Evolutionary conservation across 2,329 filamentous ascomycete species (phyloP).

Genomic region (Trichophyton rubrum): DNA sequence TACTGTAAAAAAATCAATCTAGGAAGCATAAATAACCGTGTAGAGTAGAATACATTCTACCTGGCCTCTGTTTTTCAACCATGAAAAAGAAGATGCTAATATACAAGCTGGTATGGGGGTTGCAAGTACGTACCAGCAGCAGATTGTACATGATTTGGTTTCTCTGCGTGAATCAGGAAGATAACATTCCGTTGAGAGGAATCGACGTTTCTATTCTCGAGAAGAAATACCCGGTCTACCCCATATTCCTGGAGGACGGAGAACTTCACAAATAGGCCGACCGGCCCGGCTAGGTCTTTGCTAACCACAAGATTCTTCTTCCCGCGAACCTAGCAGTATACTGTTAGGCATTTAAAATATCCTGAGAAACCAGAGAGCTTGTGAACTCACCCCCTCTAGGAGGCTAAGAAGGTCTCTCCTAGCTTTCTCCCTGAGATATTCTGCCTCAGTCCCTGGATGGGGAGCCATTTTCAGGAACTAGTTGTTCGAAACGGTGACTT

Average conservation of each 20-base stretch:
- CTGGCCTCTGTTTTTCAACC: constrained; percentile 36
- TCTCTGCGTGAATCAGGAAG: constrained; percentile 85
- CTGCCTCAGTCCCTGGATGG: constrained; percentile 33
- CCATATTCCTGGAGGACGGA: constrained; percentile 93
- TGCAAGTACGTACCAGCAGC: constrained; percentile 63
- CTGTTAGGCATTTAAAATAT: neutral
- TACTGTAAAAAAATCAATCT: constrained; percentile 23
- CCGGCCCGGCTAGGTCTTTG: constrained; percentile 72
- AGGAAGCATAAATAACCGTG: constrained; percentile 47
- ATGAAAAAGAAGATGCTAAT: constrained; percentile 14
- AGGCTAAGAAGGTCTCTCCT: constrained; percentile 81
- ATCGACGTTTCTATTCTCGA: constrained; percentile 92
- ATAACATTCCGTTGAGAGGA: constrained; percentile 89
- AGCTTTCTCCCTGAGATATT: constrained; percentile 43
- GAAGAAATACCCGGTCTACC: constrained; percentile 91
- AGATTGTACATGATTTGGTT: constrained; percentile 64
- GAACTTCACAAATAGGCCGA: constrained; percentile 88
- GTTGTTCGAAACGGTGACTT: neutral
- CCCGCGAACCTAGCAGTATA: constrained; percentile 62
- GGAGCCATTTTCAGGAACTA: constrained; percentile 27
- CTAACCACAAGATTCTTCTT: constrained; percentile 98
- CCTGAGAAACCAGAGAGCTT: neutral
- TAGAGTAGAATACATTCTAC: constrained; percentile 42
- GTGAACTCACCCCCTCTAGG: constrained; percentile 75
- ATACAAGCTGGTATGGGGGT: neutral